Evolutionary conservation across 2,329 filamentous ascomycete genomes (phyloP).

Genomic region (Exophiala lecanii-corni): DNA sequence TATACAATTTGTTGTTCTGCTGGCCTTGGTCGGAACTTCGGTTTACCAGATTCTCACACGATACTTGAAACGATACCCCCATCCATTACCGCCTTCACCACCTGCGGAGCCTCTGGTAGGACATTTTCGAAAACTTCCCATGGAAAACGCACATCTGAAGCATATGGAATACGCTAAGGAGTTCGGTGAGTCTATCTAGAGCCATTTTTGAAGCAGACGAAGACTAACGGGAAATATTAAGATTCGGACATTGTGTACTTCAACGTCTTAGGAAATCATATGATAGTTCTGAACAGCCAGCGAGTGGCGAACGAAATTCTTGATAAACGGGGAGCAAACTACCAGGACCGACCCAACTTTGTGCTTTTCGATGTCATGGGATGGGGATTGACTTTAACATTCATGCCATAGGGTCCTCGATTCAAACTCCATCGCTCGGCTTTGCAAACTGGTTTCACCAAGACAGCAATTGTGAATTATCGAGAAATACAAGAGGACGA

Average conservation of each 20-base stretch:
- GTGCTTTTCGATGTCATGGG: conserved; percentile 27
- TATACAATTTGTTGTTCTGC: too few relatives aligned
- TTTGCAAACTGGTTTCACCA: conserved; percentile 41
- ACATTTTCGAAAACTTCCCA: conserved; percentile 5
- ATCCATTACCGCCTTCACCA: conserved; percentile 6
- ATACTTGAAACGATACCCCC: too few relatives aligned
- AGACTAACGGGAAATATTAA: too few relatives aligned
- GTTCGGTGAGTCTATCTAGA: too few relatives aligned
- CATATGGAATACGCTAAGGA: too few relatives aligned
- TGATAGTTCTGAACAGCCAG: conserved; percentile 35
- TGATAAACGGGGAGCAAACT: conserved; percentile 35
- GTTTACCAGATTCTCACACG: too few relatives aligned
- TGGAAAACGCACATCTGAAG: too few relatives aligned
- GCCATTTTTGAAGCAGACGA: too few relatives aligned
- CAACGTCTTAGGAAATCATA: conserved; percentile 32
- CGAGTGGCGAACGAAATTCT: conserved; percentile 49
- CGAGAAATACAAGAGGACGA: conserved; percentile 47
- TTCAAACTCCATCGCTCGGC: conserved; percentile 43
- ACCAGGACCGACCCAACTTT: conserved; percentile 33
- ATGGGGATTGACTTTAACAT: conserved; percentile 38
- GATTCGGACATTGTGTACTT: conserved; percentile 11
- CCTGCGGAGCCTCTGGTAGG: conserved; percentile 7
- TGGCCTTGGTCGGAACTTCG: too few relatives aligned
- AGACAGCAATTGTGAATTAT: conserved; percentile 41
- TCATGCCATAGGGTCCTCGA: conserved; percentile 46